Evolutionary conservation across 2,329 filamentous ascomycete genomes (phyloP).

Genomic region (Aspergillus tanneri): DNA sequence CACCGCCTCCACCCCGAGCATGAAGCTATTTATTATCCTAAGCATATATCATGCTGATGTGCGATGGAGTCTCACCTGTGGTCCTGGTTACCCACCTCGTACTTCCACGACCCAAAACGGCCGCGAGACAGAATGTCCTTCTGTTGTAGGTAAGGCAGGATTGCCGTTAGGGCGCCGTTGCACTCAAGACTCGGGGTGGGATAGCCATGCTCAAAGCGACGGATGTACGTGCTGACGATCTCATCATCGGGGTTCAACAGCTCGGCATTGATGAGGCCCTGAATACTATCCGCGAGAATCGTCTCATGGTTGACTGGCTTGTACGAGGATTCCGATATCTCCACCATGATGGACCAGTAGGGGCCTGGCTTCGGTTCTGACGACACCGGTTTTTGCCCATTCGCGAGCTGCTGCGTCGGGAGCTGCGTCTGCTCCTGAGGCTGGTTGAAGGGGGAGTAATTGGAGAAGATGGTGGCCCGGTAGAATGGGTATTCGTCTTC

Average conservation of each 20-base stretch:
- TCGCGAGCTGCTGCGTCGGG: conserved; percentile 77
- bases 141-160: conserved; percentile 87
- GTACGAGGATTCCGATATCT: conserved; percentile 92
- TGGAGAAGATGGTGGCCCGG: conserved; percentile 99
- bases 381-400: conserved; percentile 76
- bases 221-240: conserved; percentile 97
- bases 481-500: conserved; percentile 99
- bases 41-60: no score
- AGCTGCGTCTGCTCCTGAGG: conserved; percentile 79
- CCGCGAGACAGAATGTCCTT: conserved; percentile 93
- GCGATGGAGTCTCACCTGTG: no score
- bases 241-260: conserved; percentile 90
- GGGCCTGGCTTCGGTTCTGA: conserved; percentile 77
- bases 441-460: conserved; percentile 99
- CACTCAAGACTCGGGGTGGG: conserved; percentile 92
- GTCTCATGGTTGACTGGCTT: conserved; percentile 89
- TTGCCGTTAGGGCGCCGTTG: conserved; percentile 87
- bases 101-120: conserved; percentile 96
- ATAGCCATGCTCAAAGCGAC: conserved; percentile 97
- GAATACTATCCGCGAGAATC: conserved; percentile 85
- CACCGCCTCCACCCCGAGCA: conserved; percentile 90
- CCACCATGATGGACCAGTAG: conserved; percentile 99
- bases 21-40: no score
- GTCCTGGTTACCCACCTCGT: conserved; percentile 96
- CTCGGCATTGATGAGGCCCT: conserved; percentile 95